Evolutionary conservation across 129 eudicot genomes (phyloP).

Genomic region (Lactuca sativa): DNA sequence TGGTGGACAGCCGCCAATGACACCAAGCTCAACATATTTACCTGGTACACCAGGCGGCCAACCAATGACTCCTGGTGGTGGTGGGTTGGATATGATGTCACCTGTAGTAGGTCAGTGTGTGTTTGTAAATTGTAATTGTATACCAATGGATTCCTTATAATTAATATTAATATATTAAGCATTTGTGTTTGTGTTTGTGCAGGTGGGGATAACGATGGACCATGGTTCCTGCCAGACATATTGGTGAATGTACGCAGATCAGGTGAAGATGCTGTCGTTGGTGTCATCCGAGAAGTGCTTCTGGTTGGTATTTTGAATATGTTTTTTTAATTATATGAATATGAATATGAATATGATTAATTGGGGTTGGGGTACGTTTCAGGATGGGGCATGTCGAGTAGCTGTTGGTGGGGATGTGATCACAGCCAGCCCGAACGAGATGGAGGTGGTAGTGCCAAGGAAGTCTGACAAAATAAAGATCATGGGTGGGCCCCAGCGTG

Average conservation of each 20-base stretch:
- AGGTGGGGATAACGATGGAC: slow-evolving; percentile 86
- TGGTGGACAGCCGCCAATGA: slow-evolving; percentile 98
- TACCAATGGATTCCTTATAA: neutral
- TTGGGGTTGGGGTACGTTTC: slow-evolving; percentile 14
- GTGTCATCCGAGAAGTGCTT: slow-evolving; percentile 81
- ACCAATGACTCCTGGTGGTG: slow-evolving; percentile 99
- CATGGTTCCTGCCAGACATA: slow-evolving; percentile 75
- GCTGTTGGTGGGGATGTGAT: slow-evolving; percentile 74
- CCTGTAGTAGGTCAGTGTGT: slow-evolving; percentile 72
- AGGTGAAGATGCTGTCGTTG: slow-evolving; percentile 58
- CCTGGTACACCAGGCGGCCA: slow-evolving; percentile 99
- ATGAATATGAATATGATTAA: no score
- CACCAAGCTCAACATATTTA: slow-evolving; percentile 92
- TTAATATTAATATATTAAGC: neutral
- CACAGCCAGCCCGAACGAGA: slow-evolving; percentile 58
- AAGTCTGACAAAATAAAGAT: slow-evolving; percentile 79
- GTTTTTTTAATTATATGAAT: no score
- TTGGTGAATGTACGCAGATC: slow-evolving; percentile 77
- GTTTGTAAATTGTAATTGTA: neutral
- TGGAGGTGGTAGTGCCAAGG: slow-evolving; percentile 68
- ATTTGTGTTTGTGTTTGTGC: slow-evolving; percentile 10
- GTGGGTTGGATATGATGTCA: slow-evolving; percentile 94
- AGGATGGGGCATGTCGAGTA: slow-evolving; percentile 89
- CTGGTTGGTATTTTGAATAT: slow-evolving; percentile 47
- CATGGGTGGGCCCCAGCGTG: slow-evolving; percentile 89